Evolutionary conservation across 2,329 filamentous ascomycete genomes (phyloP).

Genomic region (Rhytidhysteron rufulum): DNA sequence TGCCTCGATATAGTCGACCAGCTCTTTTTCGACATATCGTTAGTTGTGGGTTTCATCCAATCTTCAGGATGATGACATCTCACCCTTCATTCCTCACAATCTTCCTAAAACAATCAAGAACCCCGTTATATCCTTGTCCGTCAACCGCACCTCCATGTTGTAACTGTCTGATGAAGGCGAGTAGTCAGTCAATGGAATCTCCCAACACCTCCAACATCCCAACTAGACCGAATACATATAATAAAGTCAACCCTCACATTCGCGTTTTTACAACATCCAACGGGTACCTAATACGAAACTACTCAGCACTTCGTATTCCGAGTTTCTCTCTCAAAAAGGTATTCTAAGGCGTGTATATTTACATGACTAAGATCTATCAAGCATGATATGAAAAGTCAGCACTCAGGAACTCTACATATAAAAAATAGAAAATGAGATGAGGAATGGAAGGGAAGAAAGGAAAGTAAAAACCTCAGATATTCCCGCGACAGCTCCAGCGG

Average conservation of each 20-base stretch:
- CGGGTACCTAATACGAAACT: conserved; percentile 77
- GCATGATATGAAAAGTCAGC: too few relatives aligned
- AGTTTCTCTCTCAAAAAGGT: too few relatives aligned
- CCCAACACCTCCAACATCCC: too few relatives aligned
- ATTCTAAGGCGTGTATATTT: too few relatives aligned
- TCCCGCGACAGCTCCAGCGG: conserved; percentile 20
- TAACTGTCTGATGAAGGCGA: conserved; percentile 87
- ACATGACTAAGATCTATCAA: conserved; percentile 27
- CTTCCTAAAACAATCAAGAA: conserved; percentile 97
- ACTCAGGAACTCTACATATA: too few relatives aligned
- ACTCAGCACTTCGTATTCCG: too few relatives aligned
- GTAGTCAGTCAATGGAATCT: too few relatives aligned
- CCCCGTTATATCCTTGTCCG: conserved; percentile 52
- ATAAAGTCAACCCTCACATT: conserved; percentile 74
- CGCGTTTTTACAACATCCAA: conserved; percentile 97
- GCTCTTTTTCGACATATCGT: conserved; percentile 55
- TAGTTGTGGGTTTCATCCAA: conserved; percentile 3
- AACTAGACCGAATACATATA: too few relatives aligned
- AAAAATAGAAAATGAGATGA: too few relatives aligned
- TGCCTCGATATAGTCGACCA: conserved; percentile 91
- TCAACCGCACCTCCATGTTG: conserved; percentile 42
- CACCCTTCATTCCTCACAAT: conserved; percentile 96
- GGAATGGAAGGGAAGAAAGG: too few relatives aligned
- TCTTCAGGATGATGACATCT: conserved; percentile 16
- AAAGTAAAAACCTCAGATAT: conserved; percentile 13